phyloP scores from a whole-genome alignment of 805 yeast genomes.

The Pichia nanzhaoensis region DNA sequence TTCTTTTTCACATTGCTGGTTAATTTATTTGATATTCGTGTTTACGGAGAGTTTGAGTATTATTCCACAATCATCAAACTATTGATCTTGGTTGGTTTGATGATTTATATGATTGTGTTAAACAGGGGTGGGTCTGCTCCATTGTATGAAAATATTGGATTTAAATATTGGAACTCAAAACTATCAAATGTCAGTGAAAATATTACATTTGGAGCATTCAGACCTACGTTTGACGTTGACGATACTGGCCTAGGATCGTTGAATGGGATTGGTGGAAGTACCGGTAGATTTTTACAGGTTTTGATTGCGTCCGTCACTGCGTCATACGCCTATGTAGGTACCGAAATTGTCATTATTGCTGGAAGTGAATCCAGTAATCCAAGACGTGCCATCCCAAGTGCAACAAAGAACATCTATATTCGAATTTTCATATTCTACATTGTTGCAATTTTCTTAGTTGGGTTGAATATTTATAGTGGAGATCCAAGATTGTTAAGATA shows the following conservation, averaged over 20 bases:
- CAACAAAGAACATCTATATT: constrained; percentile 70
- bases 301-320: constrained; percentile 57
- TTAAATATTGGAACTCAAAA: constrained; percentile 57
- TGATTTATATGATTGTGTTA: constrained; percentile 57
- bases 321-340: constrained; percentile 73
- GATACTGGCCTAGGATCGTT: constrained; percentile 51
- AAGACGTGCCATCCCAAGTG: constrained; percentile 66
- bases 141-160: constrained; percentile 46
- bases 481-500: constrained; percentile 66
- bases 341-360: constrained; percentile 76
- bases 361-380: constrained; percentile 86
- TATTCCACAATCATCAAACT: constrained; percentile 54
- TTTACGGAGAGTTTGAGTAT: constrained; percentile 72
- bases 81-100: constrained; percentile 42
- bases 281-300: constrained; percentile 56
- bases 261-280: constrained; percentile 53
- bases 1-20: constrained; percentile 39
- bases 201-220: constrained; percentile 60
- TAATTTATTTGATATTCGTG: constrained; percentile 62
- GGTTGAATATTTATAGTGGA: constrained; percentile 69
- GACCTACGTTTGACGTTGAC: constrained; percentile 63
- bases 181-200: constrained; percentile 41
- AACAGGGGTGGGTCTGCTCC: constrained; percentile 52
- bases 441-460: constrained; percentile 59
- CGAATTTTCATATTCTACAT: constrained; percentile 60